Conservation (phyloP, 2,329 filamentous ascomycete genomes). For the Verticillium nonalfalfae region DNA sequence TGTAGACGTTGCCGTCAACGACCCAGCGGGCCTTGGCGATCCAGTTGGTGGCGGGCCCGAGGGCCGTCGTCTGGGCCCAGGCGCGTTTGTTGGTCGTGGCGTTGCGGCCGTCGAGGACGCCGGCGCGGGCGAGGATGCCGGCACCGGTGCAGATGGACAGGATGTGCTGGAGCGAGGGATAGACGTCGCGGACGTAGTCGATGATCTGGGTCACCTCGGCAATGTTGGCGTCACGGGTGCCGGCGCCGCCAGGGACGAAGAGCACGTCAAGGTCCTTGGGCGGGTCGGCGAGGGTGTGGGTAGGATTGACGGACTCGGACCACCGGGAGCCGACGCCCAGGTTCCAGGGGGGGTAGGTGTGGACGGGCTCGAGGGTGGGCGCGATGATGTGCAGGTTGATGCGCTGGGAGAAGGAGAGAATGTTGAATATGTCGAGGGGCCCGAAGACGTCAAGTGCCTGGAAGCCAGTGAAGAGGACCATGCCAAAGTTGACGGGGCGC, state of each 20-base stretch:
- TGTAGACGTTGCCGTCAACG: conserved; percentile 60
- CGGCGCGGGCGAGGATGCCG: conserved; percentile 49
- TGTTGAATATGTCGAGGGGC: conserved; percentile 14
- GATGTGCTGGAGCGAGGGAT: conserved; percentile 43
- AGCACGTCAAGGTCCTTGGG: conserved; percentile 55
- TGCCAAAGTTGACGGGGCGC: conserved; percentile 7
- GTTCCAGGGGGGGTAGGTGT: conserved; percentile 22
- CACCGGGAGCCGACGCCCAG: conserved; percentile 19
- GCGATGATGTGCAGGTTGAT: conserved; percentile 35
- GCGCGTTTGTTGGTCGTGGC: conserved; percentile 63
- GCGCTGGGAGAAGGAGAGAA: conserved; percentile 7
- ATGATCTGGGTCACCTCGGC: conserved; percentile 21
- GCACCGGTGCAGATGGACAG: conserved; percentile 64
- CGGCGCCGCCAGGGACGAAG: conserved; percentile 58
- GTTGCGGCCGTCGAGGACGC: conserved; percentile 50
- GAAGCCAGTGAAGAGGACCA: conserved; percentile 11
- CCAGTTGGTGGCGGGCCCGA: conserved; percentile 51
- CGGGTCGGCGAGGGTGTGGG: conserved; percentile 44
- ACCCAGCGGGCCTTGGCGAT: conserved; percentile 57
- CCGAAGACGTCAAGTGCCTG: conserved; percentile 15
- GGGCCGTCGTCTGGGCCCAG: conserved; percentile 40
- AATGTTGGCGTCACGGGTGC: conserved; percentile 27
- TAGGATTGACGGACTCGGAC: conserved; percentile 28
- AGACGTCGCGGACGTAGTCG: conserved; percentile 31
- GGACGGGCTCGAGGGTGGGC: conserved; percentile 32